These are phyloP conservation scores for Mycosarcoma mackinlayi DNA, from an alignment of 1,284 basidiomycete species.

Conservation along the genomic window DNA sequence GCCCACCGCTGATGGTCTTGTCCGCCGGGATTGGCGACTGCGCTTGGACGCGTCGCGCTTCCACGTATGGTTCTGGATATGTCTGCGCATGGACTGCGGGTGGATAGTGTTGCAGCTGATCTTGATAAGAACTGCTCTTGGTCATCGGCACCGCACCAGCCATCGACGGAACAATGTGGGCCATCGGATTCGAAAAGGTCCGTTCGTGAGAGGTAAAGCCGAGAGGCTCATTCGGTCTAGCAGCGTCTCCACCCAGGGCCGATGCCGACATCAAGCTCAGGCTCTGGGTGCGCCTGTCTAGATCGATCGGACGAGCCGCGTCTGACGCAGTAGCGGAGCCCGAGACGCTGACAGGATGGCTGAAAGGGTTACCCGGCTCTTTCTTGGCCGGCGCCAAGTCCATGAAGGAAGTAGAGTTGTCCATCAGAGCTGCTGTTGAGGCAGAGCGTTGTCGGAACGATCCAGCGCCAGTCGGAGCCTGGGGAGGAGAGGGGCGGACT, in stretches of 20 bases:
- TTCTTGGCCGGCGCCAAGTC: conserved; percentile 9
- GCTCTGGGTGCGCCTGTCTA: conserved; percentile 9
- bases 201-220: conserved; percentile 16
- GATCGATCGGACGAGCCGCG: not conserved
- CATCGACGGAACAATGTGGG: not conserved
- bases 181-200: conserved; percentile 20
- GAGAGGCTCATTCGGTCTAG: not conserved
- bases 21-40: conserved; percentile 13
- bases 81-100: not conserved
- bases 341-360: conserved; percentile 10
- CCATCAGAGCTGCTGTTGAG: conserved; percentile 46
- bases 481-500: conserved; percentile 8
- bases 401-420: conserved; percentile 31
- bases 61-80: conserved; percentile 5
- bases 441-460: conserved; percentile 45
- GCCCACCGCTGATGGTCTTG: conserved; percentile 25
- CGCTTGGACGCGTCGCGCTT: conserved; percentile 1
- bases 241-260: not conserved
- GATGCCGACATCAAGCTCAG: conserved; percentile 3
- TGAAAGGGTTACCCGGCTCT: not conserved
- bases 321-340: conserved; percentile 2
- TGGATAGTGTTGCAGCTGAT: conserved; percentile 16
- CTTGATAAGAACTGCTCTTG: conserved; percentile 24
- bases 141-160: conserved; percentile 18
- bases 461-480: not conserved